Base-by-base conservation (phyloP, 2,329 filamentous ascomycete genomes). In the Ceratocystis cubensis region DNA sequence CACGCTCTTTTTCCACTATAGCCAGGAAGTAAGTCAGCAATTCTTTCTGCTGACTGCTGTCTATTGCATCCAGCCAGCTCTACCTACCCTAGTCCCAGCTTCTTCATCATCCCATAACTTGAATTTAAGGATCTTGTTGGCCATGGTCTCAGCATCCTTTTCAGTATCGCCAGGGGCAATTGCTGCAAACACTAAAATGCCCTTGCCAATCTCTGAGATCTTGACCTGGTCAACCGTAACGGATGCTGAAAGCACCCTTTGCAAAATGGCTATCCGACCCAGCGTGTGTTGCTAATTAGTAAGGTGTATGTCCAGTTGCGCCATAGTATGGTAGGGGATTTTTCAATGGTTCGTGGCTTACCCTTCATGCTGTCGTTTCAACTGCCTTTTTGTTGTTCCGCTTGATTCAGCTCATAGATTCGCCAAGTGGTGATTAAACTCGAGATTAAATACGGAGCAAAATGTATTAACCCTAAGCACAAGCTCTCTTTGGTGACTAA, bases 141-240 rank as follows among this genome's bases (percentile, higher is more conserved):
- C 92, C 73, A 97, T 82, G 3, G 83, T 82, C 70, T 96, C 89
- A 33, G 87, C 88, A 75, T 97, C 92, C 74, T 92, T 95, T 71
- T 88, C 83, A 2, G 91, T 96, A 73, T 99, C 94, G 65, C 92
- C 88, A 50, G 91, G 92, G 41, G 88, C 91, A 56, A 99, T 86
- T 30, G 92, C 94, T 25, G 93, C 93, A 74, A 99, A 88, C 41
- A 97, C 91, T 5, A 99, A 81, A 56, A 99, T 78, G 37, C 94
- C 94, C 76, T 88, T 89, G 68, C 91, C 90, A 72, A 99, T 97
- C 2, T 88, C 89, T 1, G 94, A 97, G 59, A 99, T 84, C 37
- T 96, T 78, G 74, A 96, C 82, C 73, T 90, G 88, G 74, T 99
- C 92, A 64, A 99, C 93, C 1, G 91, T 94, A 72, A 99, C 94